A percentile compares a stretch with the other conserved stretches of the same genome.
These are phyloP conservation scores for Mycena crocata DNA, from an alignment of 768 basidiomycete species.

Conservation along the genomic window DNA sequence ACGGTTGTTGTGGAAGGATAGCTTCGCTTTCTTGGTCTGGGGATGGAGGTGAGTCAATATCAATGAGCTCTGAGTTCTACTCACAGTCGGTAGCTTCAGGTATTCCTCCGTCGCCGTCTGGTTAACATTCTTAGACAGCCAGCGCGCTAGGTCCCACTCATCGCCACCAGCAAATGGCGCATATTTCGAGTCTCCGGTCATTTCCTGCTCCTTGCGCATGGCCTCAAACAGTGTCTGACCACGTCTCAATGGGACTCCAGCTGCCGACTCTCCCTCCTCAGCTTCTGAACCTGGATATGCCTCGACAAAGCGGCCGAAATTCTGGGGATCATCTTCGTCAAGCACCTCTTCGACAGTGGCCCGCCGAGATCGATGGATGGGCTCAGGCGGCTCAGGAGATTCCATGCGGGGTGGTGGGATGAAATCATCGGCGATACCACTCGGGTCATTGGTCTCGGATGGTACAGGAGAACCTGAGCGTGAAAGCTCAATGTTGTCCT, in stretches of 20 bases:
- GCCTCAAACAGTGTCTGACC: background rate
- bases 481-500: no score
- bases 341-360: background rate
- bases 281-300: background rate
- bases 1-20: conserved; percentile 29
- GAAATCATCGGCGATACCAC: background rate
- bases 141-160: conserved; percentile 45
- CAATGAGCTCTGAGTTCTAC: background rate
- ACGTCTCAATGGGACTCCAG: background rate
- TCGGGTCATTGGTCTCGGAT: background rate
- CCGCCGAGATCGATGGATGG: background rate
- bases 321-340: conserved; percentile 3
- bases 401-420: background rate
- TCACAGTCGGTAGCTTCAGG: conserved; percentile 34
- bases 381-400: background rate
- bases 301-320: background rate
- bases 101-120: conserved; percentile 44
- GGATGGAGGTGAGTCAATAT: background rate
- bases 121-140: conserved; percentile 40
- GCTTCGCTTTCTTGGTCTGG: conserved; percentile 2
- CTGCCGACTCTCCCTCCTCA: background rate
- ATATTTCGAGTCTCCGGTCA: conserved; percentile 20
- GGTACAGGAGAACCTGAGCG: background rate
- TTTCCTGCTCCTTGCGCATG: background rate
- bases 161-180: conserved; percentile 40